Evolutionary conservation across 495 filamentous ascomycete genomes (phyloP).

Genomic region (Amniculicola lignicola): DNA sequence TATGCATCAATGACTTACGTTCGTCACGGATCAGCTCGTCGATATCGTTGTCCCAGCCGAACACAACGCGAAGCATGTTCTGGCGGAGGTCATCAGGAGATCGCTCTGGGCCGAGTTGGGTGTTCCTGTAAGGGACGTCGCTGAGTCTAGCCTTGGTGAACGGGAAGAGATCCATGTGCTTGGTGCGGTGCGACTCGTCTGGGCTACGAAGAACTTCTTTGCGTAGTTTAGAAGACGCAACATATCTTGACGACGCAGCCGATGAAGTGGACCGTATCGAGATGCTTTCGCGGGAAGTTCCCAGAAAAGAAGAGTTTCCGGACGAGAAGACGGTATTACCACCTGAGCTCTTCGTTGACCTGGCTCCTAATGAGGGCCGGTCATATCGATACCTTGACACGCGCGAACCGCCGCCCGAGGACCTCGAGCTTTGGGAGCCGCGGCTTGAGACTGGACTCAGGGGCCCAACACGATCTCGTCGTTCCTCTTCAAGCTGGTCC

Average conservation of each 20-base stretch:
- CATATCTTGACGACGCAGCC: slow-evolving; percentile 60
- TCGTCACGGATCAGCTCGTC: slow-evolving; percentile 83
- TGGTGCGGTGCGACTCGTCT: slow-evolving; percentile 48
- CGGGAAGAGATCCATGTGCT: slow-evolving; percentile 61
- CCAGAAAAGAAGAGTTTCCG: slow-evolving; percentile 54
- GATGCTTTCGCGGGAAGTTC: slow-evolving; percentile 51
- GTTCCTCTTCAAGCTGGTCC: slow-evolving; percentile 55
- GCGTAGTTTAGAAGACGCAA: slow-evolving; percentile 67
- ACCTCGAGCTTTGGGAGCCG: slow-evolving; percentile 47
- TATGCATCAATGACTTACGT: slow-evolving; percentile 44
- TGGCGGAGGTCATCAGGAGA: slow-evolving; percentile 81
- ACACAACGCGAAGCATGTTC: slow-evolving; percentile 91
- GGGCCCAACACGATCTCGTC: slow-evolving; percentile 45
- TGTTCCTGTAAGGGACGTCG: slow-evolving; percentile 73
- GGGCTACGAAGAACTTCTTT: slow-evolving; percentile 74
- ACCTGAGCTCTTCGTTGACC: slow-evolving; percentile 45
- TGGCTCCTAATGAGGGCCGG: slow-evolving; percentile 47
- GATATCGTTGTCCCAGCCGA: slow-evolving; percentile 90
- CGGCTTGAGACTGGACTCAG: slow-evolving; percentile 43
- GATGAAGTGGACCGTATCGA: slow-evolving; percentile 67
- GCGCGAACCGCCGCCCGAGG: slow-evolving; percentile 41
- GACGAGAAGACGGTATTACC: slow-evolving; percentile 60
- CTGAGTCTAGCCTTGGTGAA: slow-evolving; percentile 70
- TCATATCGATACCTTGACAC: slow-evolving; percentile 50
- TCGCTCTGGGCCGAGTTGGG: slow-evolving; percentile 62